Percentiles rank a stretch among this genome's conserved stretches.
These are phyloP conservation scores for Claviceps sp. DNA, from an alignment of 2,329 filamentous ascomycete genomes.

Conservation along the genomic window DNA sequence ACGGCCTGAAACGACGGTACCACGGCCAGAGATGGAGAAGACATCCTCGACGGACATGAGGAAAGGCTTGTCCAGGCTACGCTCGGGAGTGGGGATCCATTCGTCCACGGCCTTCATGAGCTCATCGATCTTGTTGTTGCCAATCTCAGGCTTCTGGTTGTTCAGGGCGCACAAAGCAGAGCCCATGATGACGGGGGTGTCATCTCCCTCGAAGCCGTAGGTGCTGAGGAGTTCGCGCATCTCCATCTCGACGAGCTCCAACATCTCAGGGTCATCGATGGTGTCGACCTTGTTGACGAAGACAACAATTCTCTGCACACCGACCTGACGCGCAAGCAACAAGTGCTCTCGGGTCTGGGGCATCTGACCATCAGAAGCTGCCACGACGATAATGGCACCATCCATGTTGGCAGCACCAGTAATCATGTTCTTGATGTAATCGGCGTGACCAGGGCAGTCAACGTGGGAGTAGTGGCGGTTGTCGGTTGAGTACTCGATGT, in stretches of 20 bases:
- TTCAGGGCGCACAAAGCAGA: constrained; percentile 93
- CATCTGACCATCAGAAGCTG: constrained; percentile 98
- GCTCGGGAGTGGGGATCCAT: constrained; percentile 93
- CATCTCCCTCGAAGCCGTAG: constrained; percentile 96
- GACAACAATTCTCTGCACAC: constrained; percentile 94
- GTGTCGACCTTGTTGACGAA: constrained; percentile 99
- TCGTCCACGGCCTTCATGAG: constrained; percentile 78
- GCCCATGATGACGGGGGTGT: constrained; percentile 93
- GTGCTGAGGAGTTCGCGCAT: constrained; percentile 91
- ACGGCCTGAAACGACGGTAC: constrained; percentile 91
- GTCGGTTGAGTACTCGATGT: constrained; percentile 96
- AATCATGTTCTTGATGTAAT: constrained; percentile 99
- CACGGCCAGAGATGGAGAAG: constrained; percentile 83
- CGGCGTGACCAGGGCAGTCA: constrained; percentile 98
- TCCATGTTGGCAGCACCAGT: constrained; percentile 99
- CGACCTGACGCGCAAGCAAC: constrained; percentile 93
- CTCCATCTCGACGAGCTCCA: constrained; percentile 99
- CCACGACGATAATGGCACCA: constrained; percentile 95
- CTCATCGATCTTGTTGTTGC: constrained; percentile 76
- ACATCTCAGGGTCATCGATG: constrained; percentile 95
- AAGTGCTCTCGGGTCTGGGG: constrained; percentile 98
- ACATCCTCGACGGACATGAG: constrained; percentile 95
- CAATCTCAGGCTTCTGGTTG: constrained; percentile 74
- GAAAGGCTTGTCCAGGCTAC: constrained; percentile 96
- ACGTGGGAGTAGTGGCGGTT: constrained; percentile 96